Evolutionary conservation across 164 flowering plant genomes (phyloP), one percentile per base, ranked within the genome.

Genomic region (Stephania japonica): DNA sequence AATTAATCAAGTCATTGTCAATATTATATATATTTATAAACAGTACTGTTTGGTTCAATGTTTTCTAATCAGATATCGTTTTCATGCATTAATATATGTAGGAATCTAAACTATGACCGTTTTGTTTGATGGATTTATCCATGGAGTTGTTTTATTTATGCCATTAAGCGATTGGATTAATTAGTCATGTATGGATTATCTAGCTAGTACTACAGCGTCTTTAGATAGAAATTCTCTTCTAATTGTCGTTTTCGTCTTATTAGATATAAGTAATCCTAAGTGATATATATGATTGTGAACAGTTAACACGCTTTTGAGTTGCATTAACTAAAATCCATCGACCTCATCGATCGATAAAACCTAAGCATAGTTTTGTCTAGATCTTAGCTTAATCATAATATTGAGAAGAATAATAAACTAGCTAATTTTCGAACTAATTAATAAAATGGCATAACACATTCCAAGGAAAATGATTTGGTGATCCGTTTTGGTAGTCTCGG

Each of bases 291-390:
- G 53, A 14, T 5, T 19, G 21, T 42, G 49, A 67, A 41, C 59
- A n/a, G n/a, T n/a, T n/a, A n/a, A n/a, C n/a, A n/a, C n/a, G n/a
- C n/a, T n/a, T n/a, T n/a, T n/a, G n/a, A n/a, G n/a, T n/a, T n/a
- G n/a, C n/a, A n/a, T n/a, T n/a, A n/a, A n/a, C n/a, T n/a, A 53
- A 63, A 74, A 68, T 59, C 3, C 42, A 73, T 73, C 76, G 71
- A 67, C 24, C 70, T 56, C 71, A 74, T 74, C 76, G 76, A 74
- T 74, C 76, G 76, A 74, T 74, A 42, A 56, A 74, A 74, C 68
- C 76, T 66, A 68, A 18, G 76, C 13, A 0, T 38, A 21, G 42
- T 11, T 74, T 16, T 68, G 71, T 68, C 71, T 27, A 68, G 71
- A 53, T 56, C 62, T n/a, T 16, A 56, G 62, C 62, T 56, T 56